Base-by-base conservation (phyloP, 495 filamentous ascomycete genomes). In the Pyrenopolyporus hunteri region DNA sequence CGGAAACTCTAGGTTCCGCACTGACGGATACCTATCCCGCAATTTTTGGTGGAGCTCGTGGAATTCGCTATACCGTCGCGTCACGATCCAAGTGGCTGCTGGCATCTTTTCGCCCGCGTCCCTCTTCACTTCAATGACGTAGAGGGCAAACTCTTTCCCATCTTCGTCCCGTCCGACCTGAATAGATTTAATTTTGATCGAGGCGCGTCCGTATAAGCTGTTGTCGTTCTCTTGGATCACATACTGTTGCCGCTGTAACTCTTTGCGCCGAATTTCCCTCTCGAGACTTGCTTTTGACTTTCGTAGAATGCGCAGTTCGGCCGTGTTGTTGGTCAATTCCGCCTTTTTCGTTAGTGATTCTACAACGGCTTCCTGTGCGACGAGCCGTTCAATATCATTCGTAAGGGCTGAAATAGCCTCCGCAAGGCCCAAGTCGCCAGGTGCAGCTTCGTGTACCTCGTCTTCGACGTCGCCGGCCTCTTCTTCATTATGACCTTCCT, bases 211-310 rank as follows among this genome's bases (percentile, higher is more conserved):
- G 72, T 94, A 97, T 33, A 99, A 78, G 72, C 92, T 97, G 73
- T 98, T 99, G 67, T 98, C 95, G 69, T 92, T 96, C 72, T 98
- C 93, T 71, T 99, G 95, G 32, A 97, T 87, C 60, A 95, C 91
- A 66, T 98, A 99, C 71, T 98, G 95, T 74, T 97, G 93, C 33
- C 92, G 82, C 74, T 99, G 95, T 68, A 99, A 81, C 74, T 97
- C 94, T 71, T 98, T 98, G 23, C 94, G 85, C 32, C 90, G 83
- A 31, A 97, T 91, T 70, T 99, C 95, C 35, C 93, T 82, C 66
- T 96, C 87, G 55, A 99, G 79, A 70, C 93, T 97, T 11, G 90
- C 86, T 69, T 93, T 96, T 2, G 93, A 97, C 71, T 99, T 99
- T 29, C 89, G 85, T 26, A 99, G 72, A 33, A 99, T 98, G 52